Conservation (phyloP, 768 basidiomycete genomes). For the Lepiota brunneoincarnata region DNA sequence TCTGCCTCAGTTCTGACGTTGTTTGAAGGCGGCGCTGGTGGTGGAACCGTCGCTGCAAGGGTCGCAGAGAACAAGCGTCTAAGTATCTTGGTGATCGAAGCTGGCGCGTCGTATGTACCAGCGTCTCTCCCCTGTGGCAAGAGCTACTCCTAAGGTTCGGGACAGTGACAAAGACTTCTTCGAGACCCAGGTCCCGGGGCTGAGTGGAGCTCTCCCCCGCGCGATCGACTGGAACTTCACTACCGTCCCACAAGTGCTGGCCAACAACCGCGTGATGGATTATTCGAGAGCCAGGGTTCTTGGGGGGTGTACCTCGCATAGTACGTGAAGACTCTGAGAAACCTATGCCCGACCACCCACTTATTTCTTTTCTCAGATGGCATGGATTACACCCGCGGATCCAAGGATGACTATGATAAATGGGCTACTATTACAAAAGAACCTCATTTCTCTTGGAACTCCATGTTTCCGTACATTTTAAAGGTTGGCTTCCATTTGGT, state of each 20-base stretch:
- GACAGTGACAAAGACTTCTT: slow-evolving; percentile 13
- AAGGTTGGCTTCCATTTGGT: slow-evolving; percentile 16
- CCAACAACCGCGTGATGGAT: slow-evolving; percentile 18
- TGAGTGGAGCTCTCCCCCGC: neutral
- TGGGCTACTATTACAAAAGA: slow-evolving; percentile 26
- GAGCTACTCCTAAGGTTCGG: neutral
- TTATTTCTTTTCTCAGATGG: slow-evolving; percentile 11
- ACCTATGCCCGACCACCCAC: neutral
- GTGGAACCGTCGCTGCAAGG: slow-evolving; percentile 18
- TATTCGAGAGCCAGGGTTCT: slow-evolving; percentile 24
- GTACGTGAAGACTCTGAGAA: slow-evolving; percentile 7
- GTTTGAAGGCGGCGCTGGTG: slow-evolving; percentile 18
- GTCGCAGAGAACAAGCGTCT: slow-evolving; percentile 15
- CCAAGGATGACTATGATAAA: slow-evolving; percentile 27
- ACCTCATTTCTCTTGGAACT: slow-evolving; percentile 30
- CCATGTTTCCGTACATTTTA: slow-evolving; percentile 21
- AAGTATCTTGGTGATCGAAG: slow-evolving; percentile 21
- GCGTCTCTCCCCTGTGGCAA: too few species aligned
- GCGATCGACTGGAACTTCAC: slow-evolving; percentile 20
- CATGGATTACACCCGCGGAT: slow-evolving; percentile 25
- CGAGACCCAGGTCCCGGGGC: slow-evolving; percentile 3
- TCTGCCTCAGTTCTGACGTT: too few species aligned
- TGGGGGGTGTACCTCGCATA: slow-evolving; percentile 26
- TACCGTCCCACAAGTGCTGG: slow-evolving; percentile 16
- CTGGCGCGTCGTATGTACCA: slow-evolving; percentile 12